Percentiles rank a stretch among this genome's conserved stretches.
These are phyloP conservation scores for Tagetes patula DNA, from an alignment of 129 eudicot genomes.

Conservation along the genomic window DNA sequence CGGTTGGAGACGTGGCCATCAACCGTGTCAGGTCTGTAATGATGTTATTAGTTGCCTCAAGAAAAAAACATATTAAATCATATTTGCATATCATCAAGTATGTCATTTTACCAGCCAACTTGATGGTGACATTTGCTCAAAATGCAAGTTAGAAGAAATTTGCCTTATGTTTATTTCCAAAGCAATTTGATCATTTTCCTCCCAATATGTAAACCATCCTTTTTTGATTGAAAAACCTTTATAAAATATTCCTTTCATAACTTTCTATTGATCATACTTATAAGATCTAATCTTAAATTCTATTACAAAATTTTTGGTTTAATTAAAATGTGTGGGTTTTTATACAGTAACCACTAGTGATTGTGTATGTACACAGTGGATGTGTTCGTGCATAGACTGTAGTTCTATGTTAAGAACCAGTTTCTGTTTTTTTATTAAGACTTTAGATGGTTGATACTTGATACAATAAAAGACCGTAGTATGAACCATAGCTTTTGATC, in stretches of 20 bases:
- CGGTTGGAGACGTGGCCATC: background rate
- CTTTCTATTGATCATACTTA: background rate
- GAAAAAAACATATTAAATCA: no score
- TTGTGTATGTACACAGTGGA: no score
- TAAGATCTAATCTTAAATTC: background rate
- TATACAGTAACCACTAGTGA: no score
- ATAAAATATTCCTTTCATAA: background rate
- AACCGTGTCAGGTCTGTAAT: background rate
- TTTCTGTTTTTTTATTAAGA: no score
- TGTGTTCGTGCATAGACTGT: no score
- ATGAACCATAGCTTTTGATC: no score
- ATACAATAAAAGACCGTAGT: no score
- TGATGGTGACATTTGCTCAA: background rate
- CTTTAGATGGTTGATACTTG: no score
- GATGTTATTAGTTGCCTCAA: no score
- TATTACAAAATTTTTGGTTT: background rate
- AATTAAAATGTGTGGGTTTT: background rate
- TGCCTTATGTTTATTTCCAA: no score
- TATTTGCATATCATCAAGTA: background rate
- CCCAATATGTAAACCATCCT: background rate
- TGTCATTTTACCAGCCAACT: background rate
- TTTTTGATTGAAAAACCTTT: background rate
- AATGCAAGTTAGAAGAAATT: background rate
- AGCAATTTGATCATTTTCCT: no score
- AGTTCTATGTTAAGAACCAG: no score